Evolutionary conservation across 1,284 basidiomycete genomes (phyloP), one percentile per base, ranked within the genome.

Genomic region (Cerrena zonata): DNA sequence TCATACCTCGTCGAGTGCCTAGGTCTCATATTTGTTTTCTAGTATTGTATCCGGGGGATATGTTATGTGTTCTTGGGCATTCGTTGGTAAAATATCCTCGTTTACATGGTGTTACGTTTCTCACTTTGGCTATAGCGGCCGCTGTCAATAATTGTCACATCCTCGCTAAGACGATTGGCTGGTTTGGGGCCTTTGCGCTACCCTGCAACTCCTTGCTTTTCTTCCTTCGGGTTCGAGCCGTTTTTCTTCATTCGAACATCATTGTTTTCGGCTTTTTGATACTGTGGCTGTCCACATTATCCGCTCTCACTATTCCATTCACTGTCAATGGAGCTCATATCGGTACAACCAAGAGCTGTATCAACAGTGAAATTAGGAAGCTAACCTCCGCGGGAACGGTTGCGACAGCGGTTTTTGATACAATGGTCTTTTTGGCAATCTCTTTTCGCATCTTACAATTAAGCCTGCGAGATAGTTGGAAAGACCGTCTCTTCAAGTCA

Each of bases 391-490:
- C 37, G 24, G 22, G 10, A 5, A 40, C 19, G 3, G 27, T 48
- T 5, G 36, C 47, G 10, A 11, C 22, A 4, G 27, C 45, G 18
- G 45, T 66, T 24, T 57, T 65, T 40, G 67, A 69, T 40, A 63
- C 61, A 0, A 41, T 61, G 12, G 57, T 69, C 5, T 67, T 69
- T 41, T 15, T 69, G 5, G 65, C 66, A 5, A 65, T 68, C 13
- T 64, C 64, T 1, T 66, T 56, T 51, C 51, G 57, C n/a, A 45
- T 69, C 11, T 37, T 49, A 5, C 45, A 48, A 47, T 11, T 47
- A 45, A 34, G 30, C 15, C 15, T 34, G 15, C 7, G 7, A 15
- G 30, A 34, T 18, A 41, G 10, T n/a, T 41, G 39, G 39, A 41
- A n/a, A 41, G 26, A 30, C 5, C 45, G 45, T 4, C n/a, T n/a